A percentile compares a stretch with the other conserved stretches of the same genome.
Evolutionary conservation across 371 early-diverging fungal species (phyloP).

Genomic region (Syncephalastrum sp.): DNA sequence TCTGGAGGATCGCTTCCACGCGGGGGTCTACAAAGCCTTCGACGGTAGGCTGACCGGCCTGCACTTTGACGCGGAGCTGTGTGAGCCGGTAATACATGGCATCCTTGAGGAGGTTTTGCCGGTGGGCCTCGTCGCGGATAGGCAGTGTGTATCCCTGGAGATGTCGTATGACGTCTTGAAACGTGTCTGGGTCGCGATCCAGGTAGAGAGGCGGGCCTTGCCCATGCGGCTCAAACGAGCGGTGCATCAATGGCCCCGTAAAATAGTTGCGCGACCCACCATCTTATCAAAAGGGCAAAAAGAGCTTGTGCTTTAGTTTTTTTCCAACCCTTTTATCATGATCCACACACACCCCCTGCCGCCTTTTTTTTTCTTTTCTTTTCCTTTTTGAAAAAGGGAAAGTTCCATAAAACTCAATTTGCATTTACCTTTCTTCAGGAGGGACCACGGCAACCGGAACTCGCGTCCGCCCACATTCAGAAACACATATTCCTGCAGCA

Average conservation of each 20-base stretch:
- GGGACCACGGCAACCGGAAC: slow-evolving; percentile 39
- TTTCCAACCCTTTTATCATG: neutral
- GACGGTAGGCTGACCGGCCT: slow-evolving; percentile 36
- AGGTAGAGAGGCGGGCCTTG: slow-evolving; percentile 48
- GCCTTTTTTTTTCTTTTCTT: too few relatives aligned
- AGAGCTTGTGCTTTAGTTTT: neutral
- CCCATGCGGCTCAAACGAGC: slow-evolving; percentile 23
- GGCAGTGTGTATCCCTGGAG: slow-evolving; percentile 61
- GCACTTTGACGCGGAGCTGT: slow-evolving; percentile 50
- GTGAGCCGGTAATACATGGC: slow-evolving; percentile 60
- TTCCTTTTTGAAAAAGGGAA: neutral
- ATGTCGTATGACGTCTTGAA: slow-evolving; percentile 59
- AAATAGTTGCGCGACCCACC: slow-evolving; percentile 37
- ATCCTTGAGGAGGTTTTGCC: slow-evolving; percentile 60
- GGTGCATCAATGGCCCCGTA: slow-evolving; percentile 42
- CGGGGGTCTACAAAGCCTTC: slow-evolving; percentile 41
- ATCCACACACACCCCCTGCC: too few relatives aligned
- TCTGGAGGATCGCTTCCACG: too few relatives aligned
- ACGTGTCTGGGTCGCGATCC: slow-evolving; percentile 61
- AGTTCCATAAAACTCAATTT: slow-evolving; percentile 1
- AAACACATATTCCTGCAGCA: slow-evolving; percentile 44
- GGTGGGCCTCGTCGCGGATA: slow-evolving; percentile 60
- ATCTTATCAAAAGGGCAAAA: slow-evolving; percentile 16
- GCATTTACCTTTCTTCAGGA: slow-evolving; percentile 35
- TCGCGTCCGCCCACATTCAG: slow-evolving; percentile 48